Percentiles rank a stretch among this genome's conserved stretches.
These are phyloP conservation scores for Fomitiporia mediterranea DNA, from an alignment of 1,284 basidiomycete genomes.

Conservation along the genomic window DNA sequence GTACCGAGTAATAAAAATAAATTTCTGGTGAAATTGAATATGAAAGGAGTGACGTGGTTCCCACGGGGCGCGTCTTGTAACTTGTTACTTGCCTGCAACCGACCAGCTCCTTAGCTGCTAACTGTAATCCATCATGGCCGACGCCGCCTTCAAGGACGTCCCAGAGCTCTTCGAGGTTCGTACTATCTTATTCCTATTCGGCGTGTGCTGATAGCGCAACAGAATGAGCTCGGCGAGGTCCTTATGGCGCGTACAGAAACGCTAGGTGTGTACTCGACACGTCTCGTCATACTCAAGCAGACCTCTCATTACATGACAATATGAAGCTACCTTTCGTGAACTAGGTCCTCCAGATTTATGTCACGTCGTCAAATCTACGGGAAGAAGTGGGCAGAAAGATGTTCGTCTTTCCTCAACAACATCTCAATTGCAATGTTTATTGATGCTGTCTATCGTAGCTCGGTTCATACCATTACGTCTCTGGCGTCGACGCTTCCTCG, in stretches of 20 bases:
- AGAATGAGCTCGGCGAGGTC: slow-evolving; percentile 91
- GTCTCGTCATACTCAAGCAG: too few species aligned
- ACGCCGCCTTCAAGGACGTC: slow-evolving; percentile 48
- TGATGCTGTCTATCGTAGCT: slow-evolving; percentile 43
- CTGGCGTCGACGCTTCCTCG: slow-evolving; percentile 95
- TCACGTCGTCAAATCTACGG: slow-evolving; percentile 92
- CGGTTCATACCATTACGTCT: slow-evolving; percentile 93
- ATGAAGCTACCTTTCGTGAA: slow-evolving; percentile 86
- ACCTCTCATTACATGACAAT: too few species aligned
- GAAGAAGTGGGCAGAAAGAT: slow-evolving; percentile 79
- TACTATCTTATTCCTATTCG: neutral
- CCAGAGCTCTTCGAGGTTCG: slow-evolving; percentile 69
- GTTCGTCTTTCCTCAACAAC: slow-evolving; percentile 42
- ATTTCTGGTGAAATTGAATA: neutral
- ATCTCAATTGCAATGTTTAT: neutral
- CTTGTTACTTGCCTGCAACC: too few species aligned
- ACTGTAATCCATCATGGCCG: slow-evolving; percentile 31
- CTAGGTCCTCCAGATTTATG: slow-evolving; percentile 96
- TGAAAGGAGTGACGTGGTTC: neutral
- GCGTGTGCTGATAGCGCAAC: slow-evolving; percentile 12
- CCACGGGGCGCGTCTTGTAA: neutral
- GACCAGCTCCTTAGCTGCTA: too few species aligned
- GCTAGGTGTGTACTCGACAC: slow-evolving; percentile 68
- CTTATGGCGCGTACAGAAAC: slow-evolving; percentile 89
- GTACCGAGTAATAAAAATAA: too few species aligned